These are phyloP conservation scores for Penicillium janthinellum DNA, from an alignment of 2,329 filamentous ascomycete genomes.

Conservation along the genomic window DNA sequence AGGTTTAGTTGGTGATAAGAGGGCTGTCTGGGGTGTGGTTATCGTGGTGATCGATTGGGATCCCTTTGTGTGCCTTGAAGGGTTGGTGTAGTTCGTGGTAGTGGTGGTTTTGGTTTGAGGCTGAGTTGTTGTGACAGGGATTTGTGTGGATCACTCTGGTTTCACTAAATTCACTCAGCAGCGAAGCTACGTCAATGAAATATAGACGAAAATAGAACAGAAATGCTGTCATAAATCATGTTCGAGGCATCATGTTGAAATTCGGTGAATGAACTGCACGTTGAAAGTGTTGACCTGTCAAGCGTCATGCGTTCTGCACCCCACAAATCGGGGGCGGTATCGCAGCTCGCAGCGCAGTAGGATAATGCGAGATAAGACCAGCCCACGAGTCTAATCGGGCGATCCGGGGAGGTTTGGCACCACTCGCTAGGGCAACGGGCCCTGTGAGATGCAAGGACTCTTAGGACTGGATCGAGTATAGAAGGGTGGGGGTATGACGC, in stretches of 20 bases:
- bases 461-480: background rate
- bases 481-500: constrained; percentile 2
- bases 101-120: background rate
- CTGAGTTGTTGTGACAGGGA: background rate
- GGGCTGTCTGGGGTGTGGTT: background rate
- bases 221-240: background rate
- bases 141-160: background rate
- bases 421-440: background rate
- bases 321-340: constrained; percentile 4
- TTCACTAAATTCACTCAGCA: too few relatives aligned
- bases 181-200: background rate
- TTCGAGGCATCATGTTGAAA: background rate
- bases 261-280: background rate
- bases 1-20: background rate
- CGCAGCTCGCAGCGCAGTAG: constrained; percentile 4
- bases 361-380: constrained; percentile 23
- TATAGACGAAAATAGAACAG: background rate
- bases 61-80: constrained; percentile 2
- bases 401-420: background rate
- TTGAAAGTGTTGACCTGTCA: background rate
- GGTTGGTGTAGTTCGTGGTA: background rate
- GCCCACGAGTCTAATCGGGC: constrained; percentile 9
- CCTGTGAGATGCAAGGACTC: constrained; percentile 17
- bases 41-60: background rate
- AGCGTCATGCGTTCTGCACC: constrained; percentile 18